A percentile compares a stretch with the other conserved stretches of the same genome.
Conservation (phyloP, 768 basidiomycete species). For the Xerocomellus dryophilus region DNA sequence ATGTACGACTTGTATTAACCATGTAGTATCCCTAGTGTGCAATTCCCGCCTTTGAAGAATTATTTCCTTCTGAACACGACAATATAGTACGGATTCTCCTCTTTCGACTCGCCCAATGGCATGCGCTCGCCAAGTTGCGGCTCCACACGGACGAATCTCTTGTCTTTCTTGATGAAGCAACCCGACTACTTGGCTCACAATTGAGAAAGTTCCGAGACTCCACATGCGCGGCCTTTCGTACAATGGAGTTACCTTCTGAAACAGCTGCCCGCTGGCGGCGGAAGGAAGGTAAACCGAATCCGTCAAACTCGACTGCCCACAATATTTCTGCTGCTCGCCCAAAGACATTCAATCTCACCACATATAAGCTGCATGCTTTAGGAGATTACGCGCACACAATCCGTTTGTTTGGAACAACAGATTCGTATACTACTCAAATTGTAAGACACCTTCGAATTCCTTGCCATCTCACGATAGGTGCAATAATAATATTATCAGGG, state of each 20-base stretch:
- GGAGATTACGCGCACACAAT: slow-evolving; percentile 34
- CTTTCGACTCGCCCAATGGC: too few species aligned
- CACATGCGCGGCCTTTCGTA: slow-evolving; percentile 27
- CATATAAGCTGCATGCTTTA: slow-evolving; percentile 36
- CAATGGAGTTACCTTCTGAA: slow-evolving; percentile 26
- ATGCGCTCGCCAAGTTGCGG: too few species aligned
- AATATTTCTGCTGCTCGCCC: neutral
- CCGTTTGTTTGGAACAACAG: slow-evolving; percentile 25
- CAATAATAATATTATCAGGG: slow-evolving; percentile 20
- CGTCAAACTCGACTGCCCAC: neutral
- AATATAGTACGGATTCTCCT: too few species aligned
- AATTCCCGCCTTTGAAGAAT: too few species aligned
- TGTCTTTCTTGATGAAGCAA: too few species aligned
- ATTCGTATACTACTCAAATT: slow-evolving; percentile 15
- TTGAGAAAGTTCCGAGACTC: neutral
- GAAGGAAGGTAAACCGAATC: neutral
- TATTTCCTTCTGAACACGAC: too few species aligned
- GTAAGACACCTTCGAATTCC: slow-evolving; percentile 31
- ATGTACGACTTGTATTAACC: too few species aligned
- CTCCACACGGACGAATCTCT: too few species aligned
- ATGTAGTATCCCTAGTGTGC: too few species aligned
- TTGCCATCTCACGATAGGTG: neutral
- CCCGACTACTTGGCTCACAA: neutral
- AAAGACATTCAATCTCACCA: slow-evolving; percentile 31
- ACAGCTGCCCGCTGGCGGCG: slow-evolving; percentile 16